Evolutionary conservation across 208 protist species (phyloP), one percentile per base, ranked within the genome.

Genomic region (Naegleria gruberi): DNA sequence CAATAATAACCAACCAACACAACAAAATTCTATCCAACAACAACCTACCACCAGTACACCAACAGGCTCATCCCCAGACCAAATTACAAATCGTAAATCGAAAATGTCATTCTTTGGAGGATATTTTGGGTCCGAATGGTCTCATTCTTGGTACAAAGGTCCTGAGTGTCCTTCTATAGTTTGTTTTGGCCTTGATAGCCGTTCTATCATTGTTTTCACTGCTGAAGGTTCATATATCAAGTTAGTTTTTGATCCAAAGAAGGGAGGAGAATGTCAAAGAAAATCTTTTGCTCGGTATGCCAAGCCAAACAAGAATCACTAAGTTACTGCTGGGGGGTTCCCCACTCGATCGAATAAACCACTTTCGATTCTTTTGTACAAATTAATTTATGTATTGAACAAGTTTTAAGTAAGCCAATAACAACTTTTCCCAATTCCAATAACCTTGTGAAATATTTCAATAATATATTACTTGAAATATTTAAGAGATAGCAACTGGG

Each of bases 211-310:
- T 47, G 90, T 91, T 44, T 81, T 91, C 41, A 82, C 77, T 37
- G 88, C 90, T 40, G 90, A 91, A 57, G 90, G 90, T 41, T 91
- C 90, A 43, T 91, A 57, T 42, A 42, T 91, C 26, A 91, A 91
- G 30, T 30, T 91, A n/a, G 17, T 34, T 23, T 91, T 91, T 26
- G 90, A 91, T 44, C n/a, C 90, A 37, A 51, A 77, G 30, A 91
- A 91, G 37, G 90, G 90, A 40, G 90, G 90, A 40, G 90, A 91
- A 57, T 91, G 90, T 73, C 73, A 19, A 26, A 74, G 90, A 47
- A 91, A 74, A 23, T 65, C 51, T 10, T 65, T 65, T 65, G 51
- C 51, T 65, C 51, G 51, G 15, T 65, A 30, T 65, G 51, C 51
- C 2, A 65, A 65, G 30, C 51, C 51, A 65, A 65, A 65, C 51